Conservation (phyloP, 805 yeast species). For the Diddensiella transvaalensis region DNA sequence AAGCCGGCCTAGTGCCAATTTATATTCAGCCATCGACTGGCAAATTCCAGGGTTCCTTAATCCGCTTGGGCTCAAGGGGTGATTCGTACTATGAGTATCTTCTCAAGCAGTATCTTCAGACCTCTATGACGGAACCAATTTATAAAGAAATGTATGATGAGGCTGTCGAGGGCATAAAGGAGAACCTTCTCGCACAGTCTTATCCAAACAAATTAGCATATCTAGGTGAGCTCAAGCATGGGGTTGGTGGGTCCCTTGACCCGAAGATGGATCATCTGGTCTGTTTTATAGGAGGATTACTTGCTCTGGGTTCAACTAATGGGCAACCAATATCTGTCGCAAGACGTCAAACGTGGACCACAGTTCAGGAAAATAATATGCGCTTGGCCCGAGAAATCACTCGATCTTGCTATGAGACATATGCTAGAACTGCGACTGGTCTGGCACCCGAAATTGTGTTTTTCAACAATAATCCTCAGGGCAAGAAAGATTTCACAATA, state of each 20-base stretch:
- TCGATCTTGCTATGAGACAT: constrained; percentile 80
- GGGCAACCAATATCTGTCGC: constrained; percentile 62
- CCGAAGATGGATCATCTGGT: constrained; percentile 90
- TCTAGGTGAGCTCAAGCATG: constrained; percentile 73
- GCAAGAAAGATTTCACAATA: constrained; percentile 61
- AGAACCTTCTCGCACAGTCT: constrained; percentile 58
- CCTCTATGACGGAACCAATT: constrained; percentile 54
- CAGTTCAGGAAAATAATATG: constrained; percentile 58
- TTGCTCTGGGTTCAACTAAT: constrained; percentile 84
- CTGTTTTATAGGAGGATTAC: constrained; percentile 84
- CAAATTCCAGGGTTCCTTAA: constrained; percentile 55
- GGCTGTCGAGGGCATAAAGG: constrained; percentile 71
- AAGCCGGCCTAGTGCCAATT: constrained; percentile 80
- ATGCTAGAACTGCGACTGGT: constrained; percentile 69
- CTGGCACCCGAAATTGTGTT: constrained; percentile 85
- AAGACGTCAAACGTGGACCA: constrained; percentile 53
- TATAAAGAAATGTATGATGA: constrained; percentile 75
- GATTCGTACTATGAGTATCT: constrained; percentile 91
- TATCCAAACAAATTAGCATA: constrained; percentile 60
- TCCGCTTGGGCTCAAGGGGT: constrained; percentile 86
- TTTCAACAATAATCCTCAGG: constrained; percentile 56
- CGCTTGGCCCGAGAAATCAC: constrained; percentile 70
- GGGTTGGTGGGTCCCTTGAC: constrained; percentile 56
- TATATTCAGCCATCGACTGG: constrained; percentile 74
- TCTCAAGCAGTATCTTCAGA: constrained; percentile 79